Conservation (phyloP, 495 filamentous ascomycete species). For the Usnea hakonensis region DNA sequence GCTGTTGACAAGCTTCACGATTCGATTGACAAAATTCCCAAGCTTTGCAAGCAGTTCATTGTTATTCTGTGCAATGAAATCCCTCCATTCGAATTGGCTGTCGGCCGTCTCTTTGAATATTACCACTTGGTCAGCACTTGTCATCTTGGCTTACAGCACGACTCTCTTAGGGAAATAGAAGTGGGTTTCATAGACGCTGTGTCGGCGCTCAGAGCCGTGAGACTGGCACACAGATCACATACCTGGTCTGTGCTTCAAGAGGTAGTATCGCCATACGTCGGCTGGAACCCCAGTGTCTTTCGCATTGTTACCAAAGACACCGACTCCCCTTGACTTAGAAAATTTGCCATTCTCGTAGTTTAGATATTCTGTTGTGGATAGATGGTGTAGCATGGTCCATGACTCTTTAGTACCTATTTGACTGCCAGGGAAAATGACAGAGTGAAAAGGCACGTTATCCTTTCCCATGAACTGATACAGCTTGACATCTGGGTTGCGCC, state of each 20-base stretch:
- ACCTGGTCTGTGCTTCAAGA: constrained; percentile 70
- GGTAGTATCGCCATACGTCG: constrained; percentile 90
- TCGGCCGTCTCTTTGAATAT: constrained; percentile 62
- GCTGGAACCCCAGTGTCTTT: constrained; percentile 79
- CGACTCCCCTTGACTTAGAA: constrained; percentile 81
- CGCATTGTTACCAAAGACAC: constrained; percentile 85
- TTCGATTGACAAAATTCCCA: constrained; percentile 88
- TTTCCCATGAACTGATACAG: constrained; percentile 98
- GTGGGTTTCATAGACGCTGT: not conserved
- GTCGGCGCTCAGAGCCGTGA: not conserved
- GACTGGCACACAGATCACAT: not conserved
- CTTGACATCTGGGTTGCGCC: constrained; percentile 81
- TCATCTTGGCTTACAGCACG: not conserved
- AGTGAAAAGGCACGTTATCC: constrained; percentile 91
- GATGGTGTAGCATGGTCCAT: constrained; percentile 86
- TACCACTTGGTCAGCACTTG: not conserved
- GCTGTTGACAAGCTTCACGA: constrained; percentile 83
- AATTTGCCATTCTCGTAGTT: constrained; percentile 97
- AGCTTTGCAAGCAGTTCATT: constrained; percentile 82
- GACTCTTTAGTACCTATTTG: constrained; percentile 75
- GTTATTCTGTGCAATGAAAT: constrained; percentile 83
- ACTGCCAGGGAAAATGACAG: constrained; percentile 82
- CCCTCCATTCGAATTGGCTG: constrained; percentile 80
- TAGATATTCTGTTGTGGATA: constrained; percentile 89
- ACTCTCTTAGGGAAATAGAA: not conserved